Base-by-base conservation (phyloP, 1,284 basidiomycete genomes). In the Ganoderma multipileum region DNA sequence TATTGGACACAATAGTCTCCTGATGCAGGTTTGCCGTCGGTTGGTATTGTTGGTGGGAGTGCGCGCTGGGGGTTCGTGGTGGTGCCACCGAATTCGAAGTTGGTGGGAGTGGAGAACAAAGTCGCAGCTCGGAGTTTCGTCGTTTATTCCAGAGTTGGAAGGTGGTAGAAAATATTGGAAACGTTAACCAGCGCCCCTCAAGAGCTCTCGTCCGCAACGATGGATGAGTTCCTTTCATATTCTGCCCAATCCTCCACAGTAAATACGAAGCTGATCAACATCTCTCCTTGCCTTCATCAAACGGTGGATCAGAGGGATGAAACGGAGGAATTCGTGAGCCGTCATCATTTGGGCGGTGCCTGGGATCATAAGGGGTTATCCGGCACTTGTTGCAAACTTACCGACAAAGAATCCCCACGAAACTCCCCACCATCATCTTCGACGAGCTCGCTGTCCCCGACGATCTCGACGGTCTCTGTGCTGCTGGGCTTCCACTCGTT, bases 381-480 rank as follows among this genome's bases (percentile, higher is more conserved):
- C 36, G 7, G 9, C 36, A 60, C n/a, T 39, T 41, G 23, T 39
- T 60, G 7, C n/a, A 26, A 30, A 61, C 69, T 72, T 72, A 70
- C 41, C 69, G n/a, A 58, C 67, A 68, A 61, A 63, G 65, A 72
- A 67, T 66, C 55, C 50, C 26, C 59, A 39, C n/a, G 41, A 67
- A 71, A 70, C 66, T 69, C 61, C 55, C 69, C 71, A 60, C 62
- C 69, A 66, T 64, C 64, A 69, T 58, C 71, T 62, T 26, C 71
- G 64, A 72, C 71, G 71, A 70, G 64, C 69, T 72, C 64, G 71
- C 70, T 66, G 71, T 54, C 55, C 54, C 63, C 47, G 38, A 65
- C 71, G 67, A 42, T 61, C 44, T 42, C 57, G 71, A 65, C 71
- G 67, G 61, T 50, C 61, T 54, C 44, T 58, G 62, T 38, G 67